Evolutionary conservation across 495 filamentous ascomycete species (phyloP).

Genomic region (Aspergillus carlsbadensis): DNA sequence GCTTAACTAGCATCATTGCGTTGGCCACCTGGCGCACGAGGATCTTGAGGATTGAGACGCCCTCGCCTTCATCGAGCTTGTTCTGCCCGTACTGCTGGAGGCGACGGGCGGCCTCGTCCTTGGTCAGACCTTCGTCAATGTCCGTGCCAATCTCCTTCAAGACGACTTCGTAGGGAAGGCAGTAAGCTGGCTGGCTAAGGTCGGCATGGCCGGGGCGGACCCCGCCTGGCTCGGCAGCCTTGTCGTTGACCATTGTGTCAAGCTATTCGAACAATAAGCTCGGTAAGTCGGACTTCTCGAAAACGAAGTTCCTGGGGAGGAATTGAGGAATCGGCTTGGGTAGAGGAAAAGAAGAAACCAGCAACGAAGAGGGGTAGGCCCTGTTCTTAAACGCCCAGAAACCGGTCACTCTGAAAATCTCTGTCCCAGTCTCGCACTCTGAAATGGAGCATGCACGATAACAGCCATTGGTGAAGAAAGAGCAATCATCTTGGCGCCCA

Average conservation of each 20-base stretch:
- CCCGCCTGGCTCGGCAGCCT: slow-evolving; percentile 1
- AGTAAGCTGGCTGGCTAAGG: slow-evolving; percentile 57
- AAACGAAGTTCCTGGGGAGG: background rate
- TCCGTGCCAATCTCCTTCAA: slow-evolving; percentile 58
- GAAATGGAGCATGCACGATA: background rate
- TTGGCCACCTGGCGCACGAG: slow-evolving; percentile 63
- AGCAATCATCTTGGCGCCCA: slow-evolving; percentile 3
- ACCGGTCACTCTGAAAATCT: background rate
- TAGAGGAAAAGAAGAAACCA: background rate
- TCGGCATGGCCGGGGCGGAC: background rate
- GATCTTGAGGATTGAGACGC: slow-evolving; percentile 58
- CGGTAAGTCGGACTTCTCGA: background rate
- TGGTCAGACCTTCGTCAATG: slow-evolving; percentile 58
- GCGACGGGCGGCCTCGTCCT: slow-evolving; percentile 53
- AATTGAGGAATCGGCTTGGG: background rate
- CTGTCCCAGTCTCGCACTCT: background rate
- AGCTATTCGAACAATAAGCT: background rate
- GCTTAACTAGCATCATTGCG: slow-evolving; percentile 61
- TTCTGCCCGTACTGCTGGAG: slow-evolving; percentile 60
- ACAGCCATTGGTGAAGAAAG: background rate
- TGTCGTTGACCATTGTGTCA: slow-evolving; percentile 4
- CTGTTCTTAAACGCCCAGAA: background rate
- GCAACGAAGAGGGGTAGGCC: background rate
- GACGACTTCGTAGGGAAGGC: slow-evolving; percentile 55
- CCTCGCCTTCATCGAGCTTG: slow-evolving; percentile 56